These are phyloP conservation scores for Cercospora janseana DNA, from an alignment of 2,329 filamentous ascomycete species.

Conservation along the genomic window DNA sequence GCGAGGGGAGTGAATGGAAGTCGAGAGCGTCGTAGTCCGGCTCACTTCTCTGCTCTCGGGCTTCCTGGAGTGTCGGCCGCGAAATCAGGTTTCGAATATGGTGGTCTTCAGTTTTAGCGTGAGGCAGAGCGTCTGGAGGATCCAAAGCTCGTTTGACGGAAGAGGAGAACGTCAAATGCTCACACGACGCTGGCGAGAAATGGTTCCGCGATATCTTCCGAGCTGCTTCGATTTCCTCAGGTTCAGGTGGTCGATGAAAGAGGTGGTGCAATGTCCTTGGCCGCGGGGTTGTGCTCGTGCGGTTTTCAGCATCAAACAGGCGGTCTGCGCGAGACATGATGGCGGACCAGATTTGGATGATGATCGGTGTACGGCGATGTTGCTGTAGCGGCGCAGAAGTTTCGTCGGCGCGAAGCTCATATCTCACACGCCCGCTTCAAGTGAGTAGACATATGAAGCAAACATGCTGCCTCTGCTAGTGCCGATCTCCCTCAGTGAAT, in stretches of 20 bases:
- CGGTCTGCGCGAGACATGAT: too few species aligned
- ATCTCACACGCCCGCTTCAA: too few species aligned
- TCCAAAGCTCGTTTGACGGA: conserved; percentile 4
- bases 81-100: background rate
- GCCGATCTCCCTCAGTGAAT: too few species aligned
- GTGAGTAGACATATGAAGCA: too few species aligned
- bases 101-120: background rate
- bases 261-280: too few species aligned
- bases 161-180: background rate
- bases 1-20: background rate
- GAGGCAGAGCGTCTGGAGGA: background rate
- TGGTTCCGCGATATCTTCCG: background rate
- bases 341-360: too few species aligned
- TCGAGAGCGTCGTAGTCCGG: conserved; percentile 8
- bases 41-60: background rate
- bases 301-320: too few species aligned
- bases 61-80: background rate
- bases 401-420: too few species aligned
- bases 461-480: too few species aligned
- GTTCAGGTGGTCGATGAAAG: too few species aligned
- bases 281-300: too few species aligned
- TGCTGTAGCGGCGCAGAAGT: too few species aligned
- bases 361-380: background rate
- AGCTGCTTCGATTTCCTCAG: background rate
- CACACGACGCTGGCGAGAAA: background rate